These are phyloP conservation scores for Xylariaceae sp. DNA, from an alignment of 2,329 filamentous ascomycete species.

Conservation along the genomic window DNA sequence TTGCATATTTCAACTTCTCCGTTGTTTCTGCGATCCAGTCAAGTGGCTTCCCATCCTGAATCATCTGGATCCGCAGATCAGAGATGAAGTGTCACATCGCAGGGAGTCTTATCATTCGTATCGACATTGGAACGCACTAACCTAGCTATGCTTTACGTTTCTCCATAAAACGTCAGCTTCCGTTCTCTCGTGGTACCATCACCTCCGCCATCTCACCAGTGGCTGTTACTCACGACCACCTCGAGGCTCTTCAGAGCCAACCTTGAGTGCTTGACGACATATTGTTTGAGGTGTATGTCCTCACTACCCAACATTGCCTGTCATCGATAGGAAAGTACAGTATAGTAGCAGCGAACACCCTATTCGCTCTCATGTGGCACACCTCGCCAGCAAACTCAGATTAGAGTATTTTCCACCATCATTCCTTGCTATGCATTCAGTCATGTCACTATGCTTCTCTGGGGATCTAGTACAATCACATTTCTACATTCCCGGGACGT, in stretches of 20 bases:
- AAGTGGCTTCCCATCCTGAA: constrained; percentile 1
- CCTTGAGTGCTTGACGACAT: background rate
- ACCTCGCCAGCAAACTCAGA: background rate
- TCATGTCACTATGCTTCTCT: background rate
- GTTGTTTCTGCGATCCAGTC: background rate
- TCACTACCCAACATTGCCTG: background rate
- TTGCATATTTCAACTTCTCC: constrained; percentile 5
- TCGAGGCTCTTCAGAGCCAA: background rate
- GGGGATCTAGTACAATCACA: too few relatives aligned
- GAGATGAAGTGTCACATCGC: constrained; percentile 2
- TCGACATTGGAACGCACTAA: background rate
- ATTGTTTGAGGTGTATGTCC: too few relatives aligned
- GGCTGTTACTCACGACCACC: background rate
- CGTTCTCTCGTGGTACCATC: background rate
- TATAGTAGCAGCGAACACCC: background rate
- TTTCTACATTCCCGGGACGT: too few relatives aligned
- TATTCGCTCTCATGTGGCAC: background rate
- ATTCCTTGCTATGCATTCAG: background rate
- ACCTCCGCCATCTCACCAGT: background rate
- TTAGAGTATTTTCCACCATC: background rate
- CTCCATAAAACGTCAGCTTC: background rate
- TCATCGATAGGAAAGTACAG: background rate
- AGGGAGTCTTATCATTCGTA: background rate
- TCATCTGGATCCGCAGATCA: background rate
- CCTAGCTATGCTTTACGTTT: too few relatives aligned